A percentile compares a stretch with the other conserved stretches of the same genome.
phyloP scores from a whole-genome alignment of 352 stramenopile species.

The Phytophthora cajani region DNA sequence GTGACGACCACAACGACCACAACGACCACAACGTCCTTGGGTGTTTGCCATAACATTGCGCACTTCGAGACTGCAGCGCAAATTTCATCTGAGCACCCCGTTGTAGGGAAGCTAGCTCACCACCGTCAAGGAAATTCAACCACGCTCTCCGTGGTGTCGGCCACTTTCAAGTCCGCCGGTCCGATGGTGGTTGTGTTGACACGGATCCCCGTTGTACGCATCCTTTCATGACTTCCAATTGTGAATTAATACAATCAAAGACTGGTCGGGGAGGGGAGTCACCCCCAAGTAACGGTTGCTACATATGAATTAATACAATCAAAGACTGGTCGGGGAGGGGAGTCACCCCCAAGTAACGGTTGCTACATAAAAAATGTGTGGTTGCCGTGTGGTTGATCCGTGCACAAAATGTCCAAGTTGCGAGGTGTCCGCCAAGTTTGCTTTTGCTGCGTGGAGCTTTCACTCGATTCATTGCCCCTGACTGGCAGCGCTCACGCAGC shows the following conservation, averaged over 20 bases:
- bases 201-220: not conserved
- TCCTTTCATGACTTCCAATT: slow-evolving; percentile 16
- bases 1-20: too few relatives aligned
- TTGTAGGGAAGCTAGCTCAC: not conserved
- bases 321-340: too few relatives aligned
- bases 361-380: slow-evolving; percentile 22
- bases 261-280: too few relatives aligned
- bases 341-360: slow-evolving; percentile 16
- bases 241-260: not conserved
- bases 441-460: slow-evolving; percentile 24
- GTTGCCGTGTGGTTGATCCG: slow-evolving; percentile 23
- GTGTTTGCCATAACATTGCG: not conserved
- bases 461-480: slow-evolving; percentile 15
- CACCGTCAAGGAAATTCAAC: slow-evolving; percentile 25
- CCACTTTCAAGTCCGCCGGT: slow-evolving; percentile 5
- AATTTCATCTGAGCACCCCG: not conserved
- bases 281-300: slow-evolving; percentile 17
- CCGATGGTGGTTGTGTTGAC: slow-evolving; percentile 1
- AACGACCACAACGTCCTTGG: not conserved
- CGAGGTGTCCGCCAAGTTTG: slow-evolving; percentile 16
- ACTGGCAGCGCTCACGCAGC: not conserved
- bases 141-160: slow-evolving; percentile 18
- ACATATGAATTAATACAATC: not conserved
- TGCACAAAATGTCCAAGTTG: slow-evolving; percentile 29
- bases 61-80: not conserved